phyloP scores from a whole-genome alignment of 2,329 filamentous ascomycete species.

The Talaromyces piceae region DNA sequence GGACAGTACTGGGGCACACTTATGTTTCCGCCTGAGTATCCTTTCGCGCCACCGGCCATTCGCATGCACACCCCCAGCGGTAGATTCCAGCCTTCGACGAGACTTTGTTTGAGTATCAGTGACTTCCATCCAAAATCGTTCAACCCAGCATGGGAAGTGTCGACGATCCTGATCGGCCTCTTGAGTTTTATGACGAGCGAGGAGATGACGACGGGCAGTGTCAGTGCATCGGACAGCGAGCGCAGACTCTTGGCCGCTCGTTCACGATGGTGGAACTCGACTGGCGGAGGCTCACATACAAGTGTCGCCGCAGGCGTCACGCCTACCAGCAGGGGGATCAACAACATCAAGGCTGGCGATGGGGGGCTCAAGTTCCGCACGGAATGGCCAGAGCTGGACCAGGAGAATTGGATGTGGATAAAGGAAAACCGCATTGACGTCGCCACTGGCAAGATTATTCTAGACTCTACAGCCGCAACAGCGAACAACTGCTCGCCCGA shows the following conservation, averaged over 20 bases:
- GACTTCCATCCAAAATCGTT: slow-evolving; percentile 98
- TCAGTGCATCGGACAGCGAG: slow-evolving; percentile 69
- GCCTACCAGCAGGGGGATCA: slow-evolving; percentile 60
- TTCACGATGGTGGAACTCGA: slow-evolving; percentile 94
- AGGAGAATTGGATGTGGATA: slow-evolving; percentile 91
- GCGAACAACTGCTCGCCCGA: slow-evolving; percentile 51
- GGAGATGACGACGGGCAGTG: slow-evolving; percentile 93
- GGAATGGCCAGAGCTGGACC: slow-evolving; percentile 85
- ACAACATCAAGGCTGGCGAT: slow-evolving; percentile 77
- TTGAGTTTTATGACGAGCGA: slow-evolving; percentile 98
- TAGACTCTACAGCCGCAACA: slow-evolving; percentile 46
- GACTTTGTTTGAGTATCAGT: slow-evolving; percentile 89
- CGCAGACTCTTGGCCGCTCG: slow-evolving; percentile 68
- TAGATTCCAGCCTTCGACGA: slow-evolving; percentile 85
- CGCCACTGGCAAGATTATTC: slow-evolving; percentile 61
- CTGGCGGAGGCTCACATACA: slow-evolving; percentile 69
- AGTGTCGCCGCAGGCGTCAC: slow-evolving; percentile 44
- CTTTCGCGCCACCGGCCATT: slow-evolving; percentile 93
- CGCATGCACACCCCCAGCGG: slow-evolving; percentile 98
- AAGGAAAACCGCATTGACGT: slow-evolving; percentile 71
- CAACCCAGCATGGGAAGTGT: slow-evolving; percentile 97
- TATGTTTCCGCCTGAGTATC: slow-evolving; percentile 92
- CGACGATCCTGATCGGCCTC: slow-evolving; percentile 88
- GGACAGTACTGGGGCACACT: slow-evolving; percentile 98
- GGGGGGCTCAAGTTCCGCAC: slow-evolving; percentile 81